Evolutionary conservation across 2,329 filamentous ascomycete genomes (phyloP).

Genomic region (Scleromitrula shiraiana): DNA sequence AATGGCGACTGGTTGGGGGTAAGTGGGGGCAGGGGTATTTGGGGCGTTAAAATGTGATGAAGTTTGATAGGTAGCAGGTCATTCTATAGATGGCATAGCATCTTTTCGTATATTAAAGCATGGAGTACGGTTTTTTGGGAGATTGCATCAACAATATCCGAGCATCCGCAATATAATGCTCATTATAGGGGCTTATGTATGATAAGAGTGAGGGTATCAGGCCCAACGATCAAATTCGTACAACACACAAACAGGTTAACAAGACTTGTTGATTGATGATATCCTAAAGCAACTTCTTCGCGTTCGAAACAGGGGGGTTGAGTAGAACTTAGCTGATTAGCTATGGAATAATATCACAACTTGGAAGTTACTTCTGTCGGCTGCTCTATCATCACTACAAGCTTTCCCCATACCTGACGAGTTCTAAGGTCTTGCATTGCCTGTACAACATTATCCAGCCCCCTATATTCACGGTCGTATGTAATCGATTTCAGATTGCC

Average conservation of each 20-base stretch:
- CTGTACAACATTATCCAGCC: constrained; percentile 40
- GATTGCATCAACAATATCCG: constrained; percentile 18
- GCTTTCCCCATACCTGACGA: constrained; percentile 47
- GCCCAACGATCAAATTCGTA: not conserved
- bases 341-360: not conserved
- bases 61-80: constrained; percentile 12
- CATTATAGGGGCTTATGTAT: constrained; percentile 15
- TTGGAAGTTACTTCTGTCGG: not conserved
- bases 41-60: constrained; percentile 45
- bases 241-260: not conserved
- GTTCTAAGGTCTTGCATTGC: constrained; percentile 44
- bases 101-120: constrained; percentile 19
- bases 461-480: constrained; percentile 39
- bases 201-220: constrained; percentile 8
- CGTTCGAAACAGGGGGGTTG: not conserved
- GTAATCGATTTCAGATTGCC: constrained; percentile 44
- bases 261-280: no score
- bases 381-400: constrained; percentile 38
- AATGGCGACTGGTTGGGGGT: constrained; percentile 79
- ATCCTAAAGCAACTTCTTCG: no score
- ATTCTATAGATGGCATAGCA: constrained; percentile 14
- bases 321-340: no score
- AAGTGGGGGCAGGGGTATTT: constrained; percentile 70
- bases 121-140: constrained; percentile 19
- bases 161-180: constrained; percentile 14